phyloP scores from a whole-genome alignment of 2,329 filamentous ascomycete genomes.

The Nemania bipapillata region DNA sequence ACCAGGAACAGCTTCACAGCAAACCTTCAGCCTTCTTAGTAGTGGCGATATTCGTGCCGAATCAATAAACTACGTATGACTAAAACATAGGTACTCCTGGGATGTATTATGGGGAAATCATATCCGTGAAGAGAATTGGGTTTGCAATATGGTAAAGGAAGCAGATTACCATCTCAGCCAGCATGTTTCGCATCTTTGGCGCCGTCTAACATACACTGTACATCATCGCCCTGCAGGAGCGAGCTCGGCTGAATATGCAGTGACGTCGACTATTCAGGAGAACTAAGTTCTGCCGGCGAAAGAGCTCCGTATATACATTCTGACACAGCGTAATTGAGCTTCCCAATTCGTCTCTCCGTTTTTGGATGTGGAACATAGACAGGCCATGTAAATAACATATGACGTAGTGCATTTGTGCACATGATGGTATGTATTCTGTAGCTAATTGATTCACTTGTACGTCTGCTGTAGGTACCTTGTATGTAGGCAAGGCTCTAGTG shows the following conservation, averaged over 20 bases:
- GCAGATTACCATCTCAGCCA: constrained; percentile 15
- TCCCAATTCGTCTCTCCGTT: not conserved
- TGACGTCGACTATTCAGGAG: constrained; percentile 30
- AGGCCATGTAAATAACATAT: constrained; percentile 20
- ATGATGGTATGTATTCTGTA: constrained; percentile 4
- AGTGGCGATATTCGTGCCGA: not conserved
- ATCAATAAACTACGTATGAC: not conserved
- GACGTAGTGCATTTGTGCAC: constrained; percentile 28
- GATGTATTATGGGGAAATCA: not conserved
- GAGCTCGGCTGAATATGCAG: not conserved
- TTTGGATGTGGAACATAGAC: constrained; percentile 13
- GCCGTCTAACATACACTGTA: not conserved
- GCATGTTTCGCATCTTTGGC: not conserved
- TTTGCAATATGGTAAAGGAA: constrained; percentile 1
- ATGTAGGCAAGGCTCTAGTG: not conserved
- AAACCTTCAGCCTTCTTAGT: not conserved
- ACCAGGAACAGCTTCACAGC: constrained; percentile 11
- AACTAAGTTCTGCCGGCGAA: constrained; percentile 1
- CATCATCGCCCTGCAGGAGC: not conserved
- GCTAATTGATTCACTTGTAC: not conserved
- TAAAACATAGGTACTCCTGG: not conserved
- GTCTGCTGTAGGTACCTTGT: too few relatives aligned
- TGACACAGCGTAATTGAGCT: not conserved
- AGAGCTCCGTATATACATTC: not conserved
- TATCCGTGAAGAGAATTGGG: not conserved